These are phyloP conservation scores for Cladorrhinum samala DNA, from an alignment of 495 filamentous ascomycete genomes.

Conservation along the genomic window DNA sequence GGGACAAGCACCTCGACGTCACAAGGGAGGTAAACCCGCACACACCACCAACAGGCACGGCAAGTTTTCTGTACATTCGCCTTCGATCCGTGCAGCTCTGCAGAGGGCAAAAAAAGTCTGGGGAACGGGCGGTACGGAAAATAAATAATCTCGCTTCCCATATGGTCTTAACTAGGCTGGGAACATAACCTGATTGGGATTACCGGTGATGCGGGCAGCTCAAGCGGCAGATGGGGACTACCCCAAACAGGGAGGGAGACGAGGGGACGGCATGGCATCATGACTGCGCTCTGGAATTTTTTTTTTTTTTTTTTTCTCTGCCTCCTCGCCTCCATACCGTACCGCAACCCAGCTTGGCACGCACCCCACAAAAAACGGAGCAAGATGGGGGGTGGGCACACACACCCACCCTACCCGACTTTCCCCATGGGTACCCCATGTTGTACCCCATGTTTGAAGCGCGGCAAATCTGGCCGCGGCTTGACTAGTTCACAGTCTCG, in stretches of 20 bases:
- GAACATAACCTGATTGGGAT: slow-evolving; percentile 14
- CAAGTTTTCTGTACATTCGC: not conserved
- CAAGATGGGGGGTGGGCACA: too few relatives aligned
- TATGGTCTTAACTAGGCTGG: slow-evolving; percentile 16
- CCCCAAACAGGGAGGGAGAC: too few relatives aligned
- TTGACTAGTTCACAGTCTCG: not conserved
- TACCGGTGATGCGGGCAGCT: not conserved
- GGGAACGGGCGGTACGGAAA: slow-evolving; percentile 18
- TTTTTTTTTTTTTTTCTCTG: not conserved
- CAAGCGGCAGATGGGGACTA: not conserved
- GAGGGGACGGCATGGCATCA: not conserved
- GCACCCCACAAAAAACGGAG: not conserved
- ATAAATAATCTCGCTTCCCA: slow-evolving; percentile 26
- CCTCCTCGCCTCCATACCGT: not conserved
- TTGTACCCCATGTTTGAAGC: not conserved
- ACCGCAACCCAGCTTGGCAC: too few relatives aligned
- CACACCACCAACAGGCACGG: too few relatives aligned
- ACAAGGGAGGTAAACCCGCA: too few relatives aligned
- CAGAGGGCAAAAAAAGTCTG: too few relatives aligned
- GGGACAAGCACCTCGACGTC: slow-evolving; percentile 1
- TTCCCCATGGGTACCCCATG: too few relatives aligned
- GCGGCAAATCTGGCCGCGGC: not conserved
- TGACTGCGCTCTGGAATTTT: too few relatives aligned
- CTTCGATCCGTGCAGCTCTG: too few relatives aligned
- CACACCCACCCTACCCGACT: too few relatives aligned